Percentiles rank a stretch among this genome's conserved stretches.
Evolutionary conservation across 306 rosid genomes (phyloP).

Genomic region (Cicer bijugum): DNA sequence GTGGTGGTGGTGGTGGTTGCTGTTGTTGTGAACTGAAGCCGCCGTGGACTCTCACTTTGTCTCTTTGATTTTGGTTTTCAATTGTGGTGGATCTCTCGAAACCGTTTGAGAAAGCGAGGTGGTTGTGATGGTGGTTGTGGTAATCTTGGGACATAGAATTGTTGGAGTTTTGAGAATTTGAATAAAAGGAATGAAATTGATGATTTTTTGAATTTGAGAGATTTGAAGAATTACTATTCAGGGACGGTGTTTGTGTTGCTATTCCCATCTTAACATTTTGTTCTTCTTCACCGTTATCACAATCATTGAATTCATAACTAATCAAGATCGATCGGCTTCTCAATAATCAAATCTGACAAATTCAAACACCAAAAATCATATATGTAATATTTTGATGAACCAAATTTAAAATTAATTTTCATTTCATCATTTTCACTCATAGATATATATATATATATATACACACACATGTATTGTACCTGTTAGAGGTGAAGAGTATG

Average conservation of each 20-base stretch:
- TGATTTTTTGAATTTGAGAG: constrained; percentile 42
- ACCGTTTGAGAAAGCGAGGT: constrained; percentile 74
- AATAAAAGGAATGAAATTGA: constrained; percentile 35
- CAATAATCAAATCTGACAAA: constrained; percentile 41
- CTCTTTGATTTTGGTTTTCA: constrained; percentile 80
- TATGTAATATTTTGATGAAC: background rate
- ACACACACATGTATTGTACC: constrained; percentile 53
- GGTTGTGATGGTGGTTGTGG: constrained; percentile 43
- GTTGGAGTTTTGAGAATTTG: constrained; percentile 36
- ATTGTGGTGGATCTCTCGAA: constrained; percentile 65
- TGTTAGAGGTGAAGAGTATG: constrained; percentile 68
- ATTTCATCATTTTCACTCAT: constrained; percentile 60
- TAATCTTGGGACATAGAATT: constrained; percentile 97
- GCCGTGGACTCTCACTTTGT: constrained; percentile 72
- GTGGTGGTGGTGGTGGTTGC: constrained; percentile 43
- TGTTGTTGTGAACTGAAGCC: constrained; percentile 51
- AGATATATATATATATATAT: background rate
- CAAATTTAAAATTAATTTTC: background rate
- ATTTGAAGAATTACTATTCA: constrained; percentile 39
- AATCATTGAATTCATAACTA: constrained; percentile 33
- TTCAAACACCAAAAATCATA: background rate
- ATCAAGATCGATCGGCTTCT: constrained; percentile 24
- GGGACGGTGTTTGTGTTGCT: constrained; percentile 58
- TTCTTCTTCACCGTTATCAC: constrained; percentile 12
- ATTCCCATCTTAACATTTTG: constrained; percentile 67